These are phyloP conservation scores for Pestalotiopsis sp. DNA, from an alignment of 2,329 filamentous ascomycete genomes.

Conservation along the genomic window DNA sequence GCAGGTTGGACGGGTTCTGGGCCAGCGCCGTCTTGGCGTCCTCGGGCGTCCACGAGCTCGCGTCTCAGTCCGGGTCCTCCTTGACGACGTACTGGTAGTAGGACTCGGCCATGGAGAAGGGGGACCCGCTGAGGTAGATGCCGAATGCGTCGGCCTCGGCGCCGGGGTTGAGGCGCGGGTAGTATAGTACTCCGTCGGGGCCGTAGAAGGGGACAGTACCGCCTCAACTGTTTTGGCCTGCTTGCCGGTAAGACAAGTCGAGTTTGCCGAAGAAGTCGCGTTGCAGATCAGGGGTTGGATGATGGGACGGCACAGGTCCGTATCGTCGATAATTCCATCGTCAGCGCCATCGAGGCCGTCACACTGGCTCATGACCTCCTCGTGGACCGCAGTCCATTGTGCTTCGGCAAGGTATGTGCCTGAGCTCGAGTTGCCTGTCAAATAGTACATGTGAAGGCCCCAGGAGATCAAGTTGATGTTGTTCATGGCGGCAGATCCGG, in stretches of 20 bases:
- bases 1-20: constrained; percentile 23
- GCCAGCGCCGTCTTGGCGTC: constrained; percentile 31
- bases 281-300: constrained; percentile 34
- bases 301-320: constrained; percentile 36
- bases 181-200: constrained; percentile 42
- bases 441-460: constrained; percentile 45
- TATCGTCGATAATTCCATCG: constrained; percentile 42
- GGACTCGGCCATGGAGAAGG: constrained; percentile 41
- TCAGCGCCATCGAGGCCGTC: constrained; percentile 40
- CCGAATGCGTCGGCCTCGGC: constrained; percentile 37
- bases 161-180: constrained; percentile 52
- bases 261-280: constrained; percentile 19
- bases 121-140: constrained; percentile 37
- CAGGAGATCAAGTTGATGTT: constrained; percentile 35
- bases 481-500: constrained; percentile 44
- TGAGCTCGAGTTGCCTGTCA: constrained; percentile 34
- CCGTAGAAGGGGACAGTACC: constrained; percentile 12
- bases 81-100: constrained; percentile 53
- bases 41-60: constrained; percentile 34
- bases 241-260: constrained; percentile 9
- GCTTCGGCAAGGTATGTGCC: constrained; percentile 28
- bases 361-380: constrained; percentile 38
- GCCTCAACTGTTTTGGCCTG: constrained; percentile 16
- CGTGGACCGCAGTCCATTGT: constrained; percentile 29
- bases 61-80: constrained; percentile 44